Base-by-base conservation (phyloP, 495 filamentous ascomycete genomes). In the Penicillium atrosanguineum region DNA sequence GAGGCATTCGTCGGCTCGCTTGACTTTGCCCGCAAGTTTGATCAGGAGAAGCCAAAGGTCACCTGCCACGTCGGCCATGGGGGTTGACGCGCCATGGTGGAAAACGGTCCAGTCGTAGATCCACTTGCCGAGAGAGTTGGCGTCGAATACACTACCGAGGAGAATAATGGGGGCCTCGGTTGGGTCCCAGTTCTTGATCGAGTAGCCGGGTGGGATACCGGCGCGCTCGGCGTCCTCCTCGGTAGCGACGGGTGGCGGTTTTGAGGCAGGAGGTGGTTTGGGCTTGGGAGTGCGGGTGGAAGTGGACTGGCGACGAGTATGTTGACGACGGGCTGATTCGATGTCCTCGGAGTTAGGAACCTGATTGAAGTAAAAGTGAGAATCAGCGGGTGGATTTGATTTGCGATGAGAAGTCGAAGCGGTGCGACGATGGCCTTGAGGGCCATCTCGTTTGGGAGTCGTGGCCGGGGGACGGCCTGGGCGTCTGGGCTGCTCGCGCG, bases 41-140 rank as follows among this genome's bases (percentile, higher is more conserved):
- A 97, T 97, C 54, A 97, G 79, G 40, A 97, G 77, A 28, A 97
- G 82, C 94, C 94, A 98, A 55, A 98, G 74, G 63, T 97, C 91
- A 64, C 94, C 94, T 18, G 94, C 92, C 66, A 96, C 85, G 53
- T 96, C 91, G 38, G 91, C 84, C 67, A 96, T 91, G 54, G 94
- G 90, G 4, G 90, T 90, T 25, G 83, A 83, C 11, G 90, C 81
- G 38, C 91, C 91, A 58, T 95, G 88, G 69, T 88, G 86, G 75
- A 90, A 97, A 53, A 97, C 90, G 28, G 94, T 97, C 94, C 94
- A 98, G 79, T 98, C 95, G 76, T 96, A 98, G 68, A 98, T 93
- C 94, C 94, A 98, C 72, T 96, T 96, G 63, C 94, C 94, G 15
- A 98, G 81, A 19, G 90, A 95, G 80, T 96, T 96, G 69, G 94